Percentiles rank a stretch among this genome's conserved stretches.
phyloP scores from a whole-genome alignment of 1,284 basidiomycete genomes.

The Trametes versicolor region DNA sequence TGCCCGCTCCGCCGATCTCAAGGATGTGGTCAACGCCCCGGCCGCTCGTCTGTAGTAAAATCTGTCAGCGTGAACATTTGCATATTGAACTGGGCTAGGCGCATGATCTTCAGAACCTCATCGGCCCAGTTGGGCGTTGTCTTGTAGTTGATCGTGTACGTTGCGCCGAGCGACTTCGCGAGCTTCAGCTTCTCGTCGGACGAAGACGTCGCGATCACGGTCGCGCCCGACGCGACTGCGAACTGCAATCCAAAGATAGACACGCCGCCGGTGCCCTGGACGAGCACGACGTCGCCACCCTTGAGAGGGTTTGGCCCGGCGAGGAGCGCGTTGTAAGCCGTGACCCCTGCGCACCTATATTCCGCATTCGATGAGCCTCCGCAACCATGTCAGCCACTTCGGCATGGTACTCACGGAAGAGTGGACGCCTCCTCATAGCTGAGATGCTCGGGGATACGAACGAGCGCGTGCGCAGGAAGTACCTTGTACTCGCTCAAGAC shows the following conservation, averaged over 20 bases:
- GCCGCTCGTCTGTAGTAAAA: conserved; percentile 41
- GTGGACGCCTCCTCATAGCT: conserved; percentile 47
- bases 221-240: conserved; percentile 51
- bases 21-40: conserved; percentile 53
- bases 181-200: conserved; percentile 52
- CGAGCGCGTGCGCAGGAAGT: conserved; percentile 33
- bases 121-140: conserved; percentile 52
- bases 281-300: conserved; percentile 44
- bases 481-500: conserved; percentile 62
- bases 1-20: conserved; percentile 53
- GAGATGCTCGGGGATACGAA: conserved; percentile 46
- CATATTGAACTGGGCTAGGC: neutral
- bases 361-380: neutral
- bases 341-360: conserved; percentile 45
- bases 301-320: conserved; percentile 45
- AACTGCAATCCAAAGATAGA: conserved; percentile 50
- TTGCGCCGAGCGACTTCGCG: conserved; percentile 46
- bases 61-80: neutral
- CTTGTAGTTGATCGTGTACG: conserved; percentile 52
- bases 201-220: conserved; percentile 54
- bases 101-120: conserved; percentile 43
- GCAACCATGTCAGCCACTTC: too few relatives aligned
- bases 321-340: conserved; percentile 49
- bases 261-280: conserved; percentile 53
- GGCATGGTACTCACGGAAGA: conserved; percentile 3